A percentile compares a stretch with the other conserved stretches of the same genome.
These are phyloP conservation scores for Yamadazyma akitaensis DNA, from an alignment of 805 yeast species.

Conservation along the genomic window DNA sequence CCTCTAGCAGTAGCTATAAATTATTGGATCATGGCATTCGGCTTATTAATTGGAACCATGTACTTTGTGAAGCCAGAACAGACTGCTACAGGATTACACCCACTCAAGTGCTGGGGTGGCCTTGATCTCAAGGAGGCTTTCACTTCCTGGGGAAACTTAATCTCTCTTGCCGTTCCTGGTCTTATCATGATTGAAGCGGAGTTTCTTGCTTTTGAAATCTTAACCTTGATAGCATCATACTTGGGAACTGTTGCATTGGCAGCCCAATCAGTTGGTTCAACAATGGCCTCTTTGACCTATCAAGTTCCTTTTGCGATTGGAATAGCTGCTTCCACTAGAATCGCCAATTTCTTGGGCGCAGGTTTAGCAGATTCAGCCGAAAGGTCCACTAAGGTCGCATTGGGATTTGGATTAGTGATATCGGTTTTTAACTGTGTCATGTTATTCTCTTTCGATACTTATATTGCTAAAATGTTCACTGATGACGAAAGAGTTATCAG, in stretches of 20 bases:
- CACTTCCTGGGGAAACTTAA: conserved; percentile 43
- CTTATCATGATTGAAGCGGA: conserved; percentile 59
- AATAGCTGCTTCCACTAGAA: conserved; percentile 55
- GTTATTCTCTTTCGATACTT: conserved; percentile 28
- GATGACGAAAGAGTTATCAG: conserved; percentile 54
- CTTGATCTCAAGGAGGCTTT: conserved; percentile 38
- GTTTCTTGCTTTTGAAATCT: conserved; percentile 55
- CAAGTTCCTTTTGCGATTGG: conserved; percentile 59
- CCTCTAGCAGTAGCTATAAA: conserved; percentile 58
- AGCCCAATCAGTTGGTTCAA: conserved; percentile 42
- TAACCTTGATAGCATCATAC: conserved; percentile 52
- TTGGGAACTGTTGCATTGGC: conserved; percentile 53
- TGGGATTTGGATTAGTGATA: conserved; percentile 34
- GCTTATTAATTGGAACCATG: conserved; percentile 37
- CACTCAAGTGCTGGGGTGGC: conserved; percentile 47
- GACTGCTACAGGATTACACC: conserved; percentile 50
- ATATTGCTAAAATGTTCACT: conserved; percentile 50
- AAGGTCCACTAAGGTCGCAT: conserved; percentile 34
- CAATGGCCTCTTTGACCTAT: conserved; percentile 53
- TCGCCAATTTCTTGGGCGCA: conserved; percentile 55
- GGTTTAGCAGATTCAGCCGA: conserved; percentile 36
- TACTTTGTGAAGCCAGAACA: conserved; percentile 34
- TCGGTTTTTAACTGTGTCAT: conserved; percentile 31
- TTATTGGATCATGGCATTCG: conserved; percentile 54
- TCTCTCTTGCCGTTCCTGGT: conserved; percentile 51